Evolutionary conservation across 305 asterid genomes (phyloP).

Genomic region (Andrographis paniculata): DNA sequence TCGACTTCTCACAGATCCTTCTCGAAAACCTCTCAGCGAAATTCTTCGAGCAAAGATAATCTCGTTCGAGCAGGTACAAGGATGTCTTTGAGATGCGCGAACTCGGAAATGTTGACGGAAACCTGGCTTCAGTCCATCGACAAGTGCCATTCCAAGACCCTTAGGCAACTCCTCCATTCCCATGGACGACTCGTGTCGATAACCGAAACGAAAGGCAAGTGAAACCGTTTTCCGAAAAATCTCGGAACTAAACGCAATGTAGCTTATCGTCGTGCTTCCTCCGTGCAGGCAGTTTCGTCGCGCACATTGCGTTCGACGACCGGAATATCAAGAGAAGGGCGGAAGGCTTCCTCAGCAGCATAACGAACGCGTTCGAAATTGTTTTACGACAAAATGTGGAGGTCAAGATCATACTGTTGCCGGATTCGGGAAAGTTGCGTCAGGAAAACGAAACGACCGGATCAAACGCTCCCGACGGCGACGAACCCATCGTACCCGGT

Average conservation of each 20-base stretch:
- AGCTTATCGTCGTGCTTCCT: too few relatives aligned
- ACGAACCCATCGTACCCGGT: too few relatives aligned
- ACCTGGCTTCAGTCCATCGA: slow-evolving; percentile 74
- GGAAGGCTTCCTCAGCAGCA: slow-evolving; percentile 80
- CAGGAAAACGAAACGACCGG: too few relatives aligned
- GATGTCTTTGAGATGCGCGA: slow-evolving; percentile 34
- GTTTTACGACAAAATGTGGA: slow-evolving; percentile 69
- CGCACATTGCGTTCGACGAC: slow-evolving; percentile 69
- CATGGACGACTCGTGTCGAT: slow-evolving; percentile 71
- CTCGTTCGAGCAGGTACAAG: slow-evolving; percentile 20
- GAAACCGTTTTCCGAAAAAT: not conserved
- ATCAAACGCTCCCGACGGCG: too few relatives aligned
- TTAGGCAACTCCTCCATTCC: slow-evolving; percentile 74
- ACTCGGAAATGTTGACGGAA: slow-evolving; percentile 49
- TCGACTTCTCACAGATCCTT: slow-evolving; percentile 37
- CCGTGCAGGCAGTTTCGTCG: slow-evolving; percentile 78
- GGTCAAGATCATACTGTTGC: slow-evolving; percentile 55
- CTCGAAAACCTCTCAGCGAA: slow-evolving; percentile 22
- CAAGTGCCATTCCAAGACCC: slow-evolving; percentile 79
- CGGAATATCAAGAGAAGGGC: slow-evolving; percentile 64
- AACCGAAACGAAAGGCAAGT: slow-evolving; percentile 63
- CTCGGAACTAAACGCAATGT: too few relatives aligned
- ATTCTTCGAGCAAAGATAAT: slow-evolving; percentile 35
- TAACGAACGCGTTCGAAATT: slow-evolving; percentile 75
- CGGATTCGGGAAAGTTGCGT: too few relatives aligned